These are phyloP conservation scores for Talaromyces atroroseus DNA, from an alignment of 2,329 filamentous ascomycete genomes.

Conservation along the genomic window DNA sequence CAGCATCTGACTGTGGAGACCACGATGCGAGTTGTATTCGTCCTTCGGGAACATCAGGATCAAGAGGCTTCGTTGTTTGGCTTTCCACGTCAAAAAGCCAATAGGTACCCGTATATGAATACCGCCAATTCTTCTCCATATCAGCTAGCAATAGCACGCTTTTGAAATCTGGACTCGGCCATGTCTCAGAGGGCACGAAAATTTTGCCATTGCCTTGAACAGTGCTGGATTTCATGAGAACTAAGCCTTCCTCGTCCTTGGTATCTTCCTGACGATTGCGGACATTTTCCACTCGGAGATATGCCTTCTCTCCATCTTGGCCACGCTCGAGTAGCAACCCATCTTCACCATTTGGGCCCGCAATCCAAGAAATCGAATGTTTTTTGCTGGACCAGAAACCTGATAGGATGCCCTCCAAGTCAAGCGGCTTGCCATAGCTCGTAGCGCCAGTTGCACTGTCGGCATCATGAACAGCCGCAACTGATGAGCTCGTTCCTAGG, in stretches of 20 bases:
- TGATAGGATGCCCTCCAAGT: conserved; percentile 36
- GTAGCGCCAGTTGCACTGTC: conserved; percentile 26
- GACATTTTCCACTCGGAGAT: conserved; percentile 82
- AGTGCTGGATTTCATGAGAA: conserved; percentile 64
- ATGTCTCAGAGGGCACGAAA: conserved; percentile 56
- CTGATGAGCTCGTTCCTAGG: conserved; percentile 24
- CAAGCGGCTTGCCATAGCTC: conserved; percentile 38
- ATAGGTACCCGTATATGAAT: conserved; percentile 80
- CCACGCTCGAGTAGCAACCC: conserved; percentile 72
- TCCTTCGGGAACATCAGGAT: conserved; percentile 60
- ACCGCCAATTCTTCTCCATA: conserved; percentile 72
- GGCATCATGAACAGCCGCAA: conserved; percentile 23
- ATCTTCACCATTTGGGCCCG: conserved; percentile 53
- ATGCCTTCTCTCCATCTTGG: conserved; percentile 59
- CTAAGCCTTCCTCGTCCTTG: conserved; percentile 51
- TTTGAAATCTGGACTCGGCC: conserved; percentile 76
- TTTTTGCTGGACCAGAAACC: conserved; percentile 34
- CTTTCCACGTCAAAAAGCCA: conserved; percentile 87
- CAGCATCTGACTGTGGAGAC: conserved; percentile 79
- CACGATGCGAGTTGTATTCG: conserved; percentile 79
- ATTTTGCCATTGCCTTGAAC: conserved; percentile 57
- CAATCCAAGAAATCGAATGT: conserved; percentile 44
- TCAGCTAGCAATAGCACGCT: conserved; percentile 80
- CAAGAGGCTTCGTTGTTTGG: conserved; percentile 70
- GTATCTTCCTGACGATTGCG: conserved; percentile 48